A percentile compares a stretch with the other conserved stretches of the same genome.
These are phyloP conservation scores for Warburgia ugandensis DNA, from an alignment of 164 flowering plant species.

Conservation along the genomic window DNA sequence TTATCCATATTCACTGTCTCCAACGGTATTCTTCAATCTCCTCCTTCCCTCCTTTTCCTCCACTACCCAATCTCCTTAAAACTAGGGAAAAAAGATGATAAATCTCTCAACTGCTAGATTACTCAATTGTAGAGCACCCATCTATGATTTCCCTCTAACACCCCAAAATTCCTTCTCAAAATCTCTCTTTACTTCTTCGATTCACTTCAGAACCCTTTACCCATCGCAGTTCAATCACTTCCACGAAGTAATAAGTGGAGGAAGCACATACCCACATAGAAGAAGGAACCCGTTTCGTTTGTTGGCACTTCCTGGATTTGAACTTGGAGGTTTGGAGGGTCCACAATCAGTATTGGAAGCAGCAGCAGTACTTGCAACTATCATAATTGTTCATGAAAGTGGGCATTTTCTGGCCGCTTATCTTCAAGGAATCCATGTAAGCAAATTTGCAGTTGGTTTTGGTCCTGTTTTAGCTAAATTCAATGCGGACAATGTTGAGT, in stretches of 20 bases:
- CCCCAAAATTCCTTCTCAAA: conserved; percentile 14
- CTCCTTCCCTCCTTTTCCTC: no score
- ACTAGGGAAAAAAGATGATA: not conserved
- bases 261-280: no score
- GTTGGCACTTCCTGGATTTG: conserved; percentile 56
- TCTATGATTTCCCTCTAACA: conserved; percentile 11
- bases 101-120: not conserved
- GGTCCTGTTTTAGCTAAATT: conserved; percentile 95
- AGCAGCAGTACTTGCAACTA: conserved; percentile 67
- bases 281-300: no score
- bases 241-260: no score
- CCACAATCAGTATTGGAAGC: conserved; percentile 80
- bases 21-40: not conserved
- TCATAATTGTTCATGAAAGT: conserved; percentile 79
- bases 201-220: conserved; percentile 3
- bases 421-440: conserved; percentile 95
- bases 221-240: not conserved
- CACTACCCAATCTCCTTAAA: not conserved
- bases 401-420: conserved; percentile 93
- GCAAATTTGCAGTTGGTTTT: conserved; percentile 94
- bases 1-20: not conserved
- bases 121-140: conserved; percentile 12
- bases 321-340: conserved; percentile 44
- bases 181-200: conserved; percentile 24
- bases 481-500: conserved; percentile 84